Evolutionary conservation across 78 protist genomes (phyloP).

Genomic region (Polysphondylium violaceum): DNA sequence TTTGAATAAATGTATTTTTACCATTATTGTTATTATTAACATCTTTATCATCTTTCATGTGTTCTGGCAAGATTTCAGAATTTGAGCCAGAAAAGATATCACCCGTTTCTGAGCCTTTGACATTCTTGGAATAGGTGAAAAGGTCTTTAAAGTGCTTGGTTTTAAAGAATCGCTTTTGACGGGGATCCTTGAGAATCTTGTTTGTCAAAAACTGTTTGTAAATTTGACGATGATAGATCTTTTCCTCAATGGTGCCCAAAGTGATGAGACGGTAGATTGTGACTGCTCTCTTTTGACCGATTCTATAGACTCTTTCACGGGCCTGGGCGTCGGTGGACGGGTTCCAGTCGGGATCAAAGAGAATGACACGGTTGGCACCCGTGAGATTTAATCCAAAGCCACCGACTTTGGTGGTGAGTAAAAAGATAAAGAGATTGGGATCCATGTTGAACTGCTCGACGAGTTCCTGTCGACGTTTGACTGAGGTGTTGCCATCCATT

Average conservation of each 20-base stretch:
- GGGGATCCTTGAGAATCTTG: slow-evolving; percentile 92
- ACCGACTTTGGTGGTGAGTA: slow-evolving; percentile 94
- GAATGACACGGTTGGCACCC: slow-evolving; percentile 96
- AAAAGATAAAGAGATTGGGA: slow-evolving; percentile 85
- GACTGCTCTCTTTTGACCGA: slow-evolving; percentile 95
- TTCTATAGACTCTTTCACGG: slow-evolving; percentile 97
- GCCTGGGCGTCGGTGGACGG: slow-evolving; percentile 94
- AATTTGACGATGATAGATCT: slow-evolving; percentile 97
- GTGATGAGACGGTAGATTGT: slow-evolving; percentile 91
- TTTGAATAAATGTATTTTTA: neutral
- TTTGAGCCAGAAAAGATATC: slow-evolving; percentile 38
- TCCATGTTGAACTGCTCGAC: slow-evolving; percentile 72
- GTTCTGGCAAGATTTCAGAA: slow-evolving; percentile 72
- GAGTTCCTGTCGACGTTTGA: slow-evolving; percentile 82
- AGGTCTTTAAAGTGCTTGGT: slow-evolving; percentile 76
- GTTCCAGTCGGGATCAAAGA: slow-evolving; percentile 99
- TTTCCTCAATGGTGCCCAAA: slow-evolving; percentile 96
- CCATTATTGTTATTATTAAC: neutral
- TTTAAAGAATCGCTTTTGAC: slow-evolving; percentile 81
- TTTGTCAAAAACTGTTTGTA: slow-evolving; percentile 95
- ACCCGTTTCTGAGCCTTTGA: slow-evolving; percentile 45
- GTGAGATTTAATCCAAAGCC: slow-evolving; percentile 97
- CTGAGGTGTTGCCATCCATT: slow-evolving; percentile 96
- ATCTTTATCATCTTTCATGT: neutral
- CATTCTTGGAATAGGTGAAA: slow-evolving; percentile 27